Evolutionary conservation across 2,329 filamentous ascomycete species (phyloP).

Genomic region (Colletotrichum shisoi): DNA sequence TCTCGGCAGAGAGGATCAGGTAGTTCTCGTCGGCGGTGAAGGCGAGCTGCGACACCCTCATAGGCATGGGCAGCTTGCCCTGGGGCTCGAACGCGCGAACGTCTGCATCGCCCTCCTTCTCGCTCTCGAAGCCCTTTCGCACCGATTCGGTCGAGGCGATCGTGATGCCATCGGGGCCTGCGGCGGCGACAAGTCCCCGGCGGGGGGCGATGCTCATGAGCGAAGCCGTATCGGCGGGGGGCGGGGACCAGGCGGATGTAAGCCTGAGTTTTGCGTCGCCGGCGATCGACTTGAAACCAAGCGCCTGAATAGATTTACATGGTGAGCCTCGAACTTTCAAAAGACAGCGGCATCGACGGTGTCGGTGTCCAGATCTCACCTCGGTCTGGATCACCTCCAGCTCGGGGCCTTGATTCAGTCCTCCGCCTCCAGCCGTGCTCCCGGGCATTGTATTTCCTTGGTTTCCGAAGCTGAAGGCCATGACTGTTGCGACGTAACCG

Average conservation of each 20-base stretch:
- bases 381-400: constrained; percentile 84
- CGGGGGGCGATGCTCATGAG: constrained; percentile 83
- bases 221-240: constrained; percentile 79
- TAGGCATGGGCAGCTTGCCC: constrained; percentile 73
- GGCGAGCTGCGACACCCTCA: constrained; percentile 83
- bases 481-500: constrained; percentile 54
- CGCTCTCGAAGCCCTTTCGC: constrained; percentile 73
- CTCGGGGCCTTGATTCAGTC: constrained; percentile 64
- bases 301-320: constrained; percentile 56
- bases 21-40: constrained; percentile 92
- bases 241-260: constrained; percentile 77
- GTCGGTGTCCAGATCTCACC: constrained; percentile 56
- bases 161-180: constrained; percentile 79
- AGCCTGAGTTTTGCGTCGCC: constrained; percentile 85
- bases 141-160: constrained; percentile 80
- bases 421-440: constrained; percentile 51
- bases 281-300: constrained; percentile 82
- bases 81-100: constrained; percentile 76
- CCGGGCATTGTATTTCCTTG: constrained; percentile 56
- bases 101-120: constrained; percentile 67
- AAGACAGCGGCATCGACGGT: constrained; percentile 35
- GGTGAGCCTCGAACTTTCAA: constrained; percentile 23
- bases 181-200: constrained; percentile 84
- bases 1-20: constrained; percentile 82
- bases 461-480: constrained; percentile 72